Conservation (phyloP, 805 yeast species). For the Schizosaccharomyces pombe region DNA sequence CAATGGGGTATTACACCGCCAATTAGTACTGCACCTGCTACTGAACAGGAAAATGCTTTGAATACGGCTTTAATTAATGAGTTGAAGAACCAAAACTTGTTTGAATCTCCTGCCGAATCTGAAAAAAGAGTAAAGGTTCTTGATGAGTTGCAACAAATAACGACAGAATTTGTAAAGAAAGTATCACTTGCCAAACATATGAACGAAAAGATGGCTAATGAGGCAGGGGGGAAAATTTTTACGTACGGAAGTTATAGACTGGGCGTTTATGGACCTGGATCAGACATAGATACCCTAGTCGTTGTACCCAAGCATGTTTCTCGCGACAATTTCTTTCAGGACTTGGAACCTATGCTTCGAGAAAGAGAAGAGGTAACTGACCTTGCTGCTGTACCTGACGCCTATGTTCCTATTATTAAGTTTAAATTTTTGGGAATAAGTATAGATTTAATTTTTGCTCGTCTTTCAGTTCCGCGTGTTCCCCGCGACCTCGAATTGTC, state of each 20-base stretch:
- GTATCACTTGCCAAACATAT: slow-evolving; percentile 67
- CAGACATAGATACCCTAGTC: slow-evolving; percentile 90
- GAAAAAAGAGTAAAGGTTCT: slow-evolving; percentile 48
- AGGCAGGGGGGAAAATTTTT: slow-evolving; percentile 94
- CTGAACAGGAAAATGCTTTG: slow-evolving; percentile 49
- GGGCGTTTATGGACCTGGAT: slow-evolving; percentile 95
- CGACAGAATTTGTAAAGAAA: slow-evolving; percentile 57
- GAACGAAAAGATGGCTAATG: slow-evolving; percentile 93
- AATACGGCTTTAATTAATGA: slow-evolving; percentile 62
- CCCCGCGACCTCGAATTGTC: slow-evolving; percentile 52
- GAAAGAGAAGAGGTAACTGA: slow-evolving; percentile 68
- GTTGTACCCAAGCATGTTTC: slow-evolving; percentile 91
- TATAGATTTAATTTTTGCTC: slow-evolving; percentile 73
- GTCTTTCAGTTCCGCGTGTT: slow-evolving; percentile 60
- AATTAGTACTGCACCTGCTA: slow-evolving; percentile 64
- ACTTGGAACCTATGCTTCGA: slow-evolving; percentile 47
- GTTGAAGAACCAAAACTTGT: slow-evolving; percentile 60
- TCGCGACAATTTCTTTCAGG: slow-evolving; percentile 69
- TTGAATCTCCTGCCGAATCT: slow-evolving; percentile 70
- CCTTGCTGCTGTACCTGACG: slow-evolving; percentile 83
- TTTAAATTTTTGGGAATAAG: slow-evolving; percentile 76
- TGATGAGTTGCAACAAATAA: slow-evolving; percentile 42
- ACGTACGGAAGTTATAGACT: slow-evolving; percentile 84
- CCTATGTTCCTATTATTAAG: slow-evolving; percentile 90
- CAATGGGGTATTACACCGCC: slow-evolving; percentile 57